Percentiles rank a stretch among this genome's conserved stretches.
Conservation (phyloP, 2,329 filamentous ascomycete genomes). For the Botryotinia globosa region DNA sequence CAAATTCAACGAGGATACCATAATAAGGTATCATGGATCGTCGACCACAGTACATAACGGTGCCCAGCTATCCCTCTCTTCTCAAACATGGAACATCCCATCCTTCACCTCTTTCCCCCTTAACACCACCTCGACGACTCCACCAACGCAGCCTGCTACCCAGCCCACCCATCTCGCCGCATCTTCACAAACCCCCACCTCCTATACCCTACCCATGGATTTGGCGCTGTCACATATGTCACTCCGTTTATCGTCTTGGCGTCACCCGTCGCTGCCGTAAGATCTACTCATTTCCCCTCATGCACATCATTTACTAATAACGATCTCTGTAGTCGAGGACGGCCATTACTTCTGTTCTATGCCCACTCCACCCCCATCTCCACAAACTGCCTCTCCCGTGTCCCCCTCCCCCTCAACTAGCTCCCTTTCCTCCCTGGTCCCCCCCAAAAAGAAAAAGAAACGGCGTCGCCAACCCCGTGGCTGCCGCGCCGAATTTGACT, state of each 20-base stretch:
- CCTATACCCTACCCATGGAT: slow-evolving; percentile 37
- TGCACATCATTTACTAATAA: background rate
- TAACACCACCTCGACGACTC: slow-evolving; percentile 16
- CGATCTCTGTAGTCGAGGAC: slow-evolving; percentile 25
- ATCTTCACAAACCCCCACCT: slow-evolving; percentile 27
- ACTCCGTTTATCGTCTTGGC: slow-evolving; percentile 35
- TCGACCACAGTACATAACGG: slow-evolving; percentile 5
- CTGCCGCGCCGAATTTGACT: slow-evolving; percentile 25
- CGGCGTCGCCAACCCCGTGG: slow-evolving; percentile 9
- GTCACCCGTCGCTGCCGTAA: slow-evolving; percentile 39
- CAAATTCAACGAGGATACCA: background rate
- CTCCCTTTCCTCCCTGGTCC: background rate
- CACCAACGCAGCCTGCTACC: slow-evolving; percentile 18
- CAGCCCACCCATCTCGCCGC: slow-evolving; percentile 14
- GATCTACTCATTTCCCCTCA: background rate
- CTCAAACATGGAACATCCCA: slow-evolving; percentile 11
- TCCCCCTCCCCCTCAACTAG: background rate
- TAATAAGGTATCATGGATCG: slow-evolving; percentile 8
- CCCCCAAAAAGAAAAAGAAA: slow-evolving; percentile 11
- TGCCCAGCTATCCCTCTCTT: slow-evolving; percentile 9
- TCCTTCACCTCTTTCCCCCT: slow-evolving; percentile 13
- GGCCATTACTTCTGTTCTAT: slow-evolving; percentile 29
- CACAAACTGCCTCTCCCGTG: background rate
- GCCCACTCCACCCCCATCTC: slow-evolving; percentile 16
- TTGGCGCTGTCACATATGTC: slow-evolving; percentile 40